Conservation (phyloP, 2,329 filamentous ascomycete genomes). For the Colletotrichum limetticola region DNA sequence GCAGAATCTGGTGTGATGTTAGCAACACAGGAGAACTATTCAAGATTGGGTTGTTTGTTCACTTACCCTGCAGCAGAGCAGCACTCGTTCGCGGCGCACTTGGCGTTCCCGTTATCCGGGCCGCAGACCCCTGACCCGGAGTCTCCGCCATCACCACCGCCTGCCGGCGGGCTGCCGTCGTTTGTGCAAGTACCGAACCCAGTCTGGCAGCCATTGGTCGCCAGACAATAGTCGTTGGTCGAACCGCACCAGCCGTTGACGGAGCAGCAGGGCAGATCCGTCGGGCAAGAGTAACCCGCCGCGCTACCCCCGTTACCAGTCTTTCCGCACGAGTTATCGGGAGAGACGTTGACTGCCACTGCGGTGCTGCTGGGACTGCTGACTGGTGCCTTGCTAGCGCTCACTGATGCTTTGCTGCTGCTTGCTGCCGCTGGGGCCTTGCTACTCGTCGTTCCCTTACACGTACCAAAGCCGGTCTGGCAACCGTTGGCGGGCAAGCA, state of each 20-base stretch:
- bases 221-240: slow-evolving; percentile 49
- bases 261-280: slow-evolving; percentile 41
- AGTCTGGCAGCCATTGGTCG: slow-evolving; percentile 49
- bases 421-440: not conserved
- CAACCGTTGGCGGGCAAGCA: slow-evolving; percentile 48
- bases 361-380: too few species aligned
- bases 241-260: slow-evolving; percentile 48
- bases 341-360: not conserved
- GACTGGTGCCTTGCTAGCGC: not conserved
- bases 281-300: slow-evolving; percentile 17
- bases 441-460: slow-evolving; percentile 1
- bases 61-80: slow-evolving; percentile 42
- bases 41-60: not conserved
- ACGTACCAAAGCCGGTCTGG: slow-evolving; percentile 45
- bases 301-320: slow-evolving; percentile 25
- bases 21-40: not conserved
- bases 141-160: not conserved
- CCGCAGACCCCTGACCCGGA: slow-evolving; percentile 55
- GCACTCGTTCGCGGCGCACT: slow-evolving; percentile 40
- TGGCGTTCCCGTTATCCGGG: slow-evolving; percentile 39
- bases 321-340: slow-evolving; percentile 29
- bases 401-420: not conserved
- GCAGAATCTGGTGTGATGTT: slow-evolving; percentile 14
- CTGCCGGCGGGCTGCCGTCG: slow-evolving; percentile 6
- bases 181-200: slow-evolving; percentile 40